Base-by-base conservation (phyloP, 106 monocot species). In the Platanthera guangdongensis region DNA sequence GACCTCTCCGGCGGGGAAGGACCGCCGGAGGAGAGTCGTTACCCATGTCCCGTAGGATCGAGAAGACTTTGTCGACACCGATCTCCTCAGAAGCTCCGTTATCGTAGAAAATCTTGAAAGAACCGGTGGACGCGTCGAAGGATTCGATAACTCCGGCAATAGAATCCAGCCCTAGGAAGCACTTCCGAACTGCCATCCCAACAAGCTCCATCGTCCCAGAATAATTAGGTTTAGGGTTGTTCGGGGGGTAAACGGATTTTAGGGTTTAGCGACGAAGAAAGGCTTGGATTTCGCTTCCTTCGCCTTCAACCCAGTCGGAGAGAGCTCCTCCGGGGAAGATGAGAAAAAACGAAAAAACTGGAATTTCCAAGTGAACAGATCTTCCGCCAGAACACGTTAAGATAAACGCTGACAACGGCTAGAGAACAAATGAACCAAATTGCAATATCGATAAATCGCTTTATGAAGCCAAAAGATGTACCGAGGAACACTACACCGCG, bases 51-150 rank as follows among this genome's bases (percentile, higher is more conserved):
- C 48, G 68, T 13, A 88, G 78, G 68, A 93, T 86, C 74, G 74
- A 55, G 22, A 51, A 25, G 49, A 93, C 80, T 81, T 93, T 84
- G 5, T 71, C 71, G 4, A 76, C 74, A 30, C 82, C 89, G 16
- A 89, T 75, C 77, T 87, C 90, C 53, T 88, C 89, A 3, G 83
- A 84, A 75, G 84, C 87, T 7, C 89, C 85, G 74, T 90, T 87
- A 78, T 84, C 90, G 76, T 85, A 90, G 18, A 69, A 19, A 22
- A 90, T 80, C 70, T 59, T 80, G 64, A 82, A 86, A 73, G 57
- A 86, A 15, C 92, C 90, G 30, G 81, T 53, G 19, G 79, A 51
- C 1, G 80, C 72, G 57, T 89, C 87, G 76, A 82, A 86, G 50
- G 92, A 86, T 73, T 82, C 76, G 25, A 87, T 82, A 18, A 87